phyloP scores from a whole-genome alignment of 225 moss, liverwort and hornwort genomes.

The Straminergon stramineum region DNA sequence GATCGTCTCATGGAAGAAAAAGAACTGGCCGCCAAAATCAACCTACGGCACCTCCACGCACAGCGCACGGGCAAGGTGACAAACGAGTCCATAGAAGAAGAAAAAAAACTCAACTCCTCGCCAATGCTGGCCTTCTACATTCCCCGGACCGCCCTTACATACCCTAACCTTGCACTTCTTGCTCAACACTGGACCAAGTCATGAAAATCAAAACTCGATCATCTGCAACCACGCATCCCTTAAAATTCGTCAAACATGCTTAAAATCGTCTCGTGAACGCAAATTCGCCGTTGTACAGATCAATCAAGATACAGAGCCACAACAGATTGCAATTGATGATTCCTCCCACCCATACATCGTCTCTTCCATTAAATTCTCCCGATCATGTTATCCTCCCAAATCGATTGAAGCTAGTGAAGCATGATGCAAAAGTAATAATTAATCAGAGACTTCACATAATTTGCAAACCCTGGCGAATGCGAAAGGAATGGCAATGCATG shows the following conservation, averaged over 20 bases:
- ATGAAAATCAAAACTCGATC: background rate
- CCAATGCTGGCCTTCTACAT: background rate
- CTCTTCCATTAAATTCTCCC: background rate
- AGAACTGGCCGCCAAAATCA: conserved; percentile 4
- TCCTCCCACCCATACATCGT: background rate
- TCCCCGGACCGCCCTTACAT: conserved; percentile 1
- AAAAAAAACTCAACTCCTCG: background rate
- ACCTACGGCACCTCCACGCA: conserved; percentile 3
- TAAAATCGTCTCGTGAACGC: background rate
- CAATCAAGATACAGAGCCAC: background rate
- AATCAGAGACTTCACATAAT: background rate
- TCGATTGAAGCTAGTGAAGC: background rate
- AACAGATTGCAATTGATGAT: background rate
- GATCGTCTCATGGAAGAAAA: background rate
- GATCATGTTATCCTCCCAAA: background rate
- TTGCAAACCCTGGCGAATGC: background rate
- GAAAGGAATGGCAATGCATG: background rate
- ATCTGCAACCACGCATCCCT: background rate
- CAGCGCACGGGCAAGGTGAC: background rate
- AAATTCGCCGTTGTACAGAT: background rate
- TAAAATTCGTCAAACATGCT: background rate
- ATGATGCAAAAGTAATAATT: background rate
- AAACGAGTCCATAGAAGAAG: background rate
- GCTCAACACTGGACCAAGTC: background rate
- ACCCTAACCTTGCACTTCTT: conserved; percentile 11